A percentile compares a stretch with the other conserved stretches of the same genome.
phyloP scores from a whole-genome alignment of 2,329 filamentous ascomycete species.

The Ceratocystis alfenasii region DNA sequence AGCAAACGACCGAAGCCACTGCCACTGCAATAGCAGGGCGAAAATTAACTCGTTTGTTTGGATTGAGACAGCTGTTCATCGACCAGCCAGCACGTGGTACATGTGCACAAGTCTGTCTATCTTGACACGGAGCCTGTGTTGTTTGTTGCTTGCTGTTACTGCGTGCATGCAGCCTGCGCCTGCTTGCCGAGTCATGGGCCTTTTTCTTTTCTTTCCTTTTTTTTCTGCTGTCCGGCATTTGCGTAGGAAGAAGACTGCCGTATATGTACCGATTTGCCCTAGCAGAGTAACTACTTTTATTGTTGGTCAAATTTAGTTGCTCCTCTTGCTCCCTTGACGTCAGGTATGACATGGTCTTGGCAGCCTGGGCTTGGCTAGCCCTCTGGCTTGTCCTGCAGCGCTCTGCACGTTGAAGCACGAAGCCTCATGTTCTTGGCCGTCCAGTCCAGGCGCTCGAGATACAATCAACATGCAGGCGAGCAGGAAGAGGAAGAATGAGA shows the following conservation, averaged over 20 bases:
- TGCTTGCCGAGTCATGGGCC: no score
- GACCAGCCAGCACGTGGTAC: background rate
- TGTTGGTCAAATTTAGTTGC: background rate
- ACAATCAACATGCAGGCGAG: no score
- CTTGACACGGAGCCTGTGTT: background rate
- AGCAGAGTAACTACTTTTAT: background rate
- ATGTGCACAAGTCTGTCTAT: background rate
- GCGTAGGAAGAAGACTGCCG: background rate
- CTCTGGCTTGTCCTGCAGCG: no score
- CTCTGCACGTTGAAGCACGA: no score
- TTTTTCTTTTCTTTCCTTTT: no score
- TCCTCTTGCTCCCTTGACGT: background rate
- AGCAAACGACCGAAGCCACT: background rate
- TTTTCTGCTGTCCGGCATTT: background rate
- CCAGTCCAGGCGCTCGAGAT: no score
- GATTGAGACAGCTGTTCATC: background rate
- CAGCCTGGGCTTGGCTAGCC: background rate
- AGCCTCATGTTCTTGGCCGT: no score
- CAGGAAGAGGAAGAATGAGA: background rate
- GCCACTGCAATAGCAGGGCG: background rate
- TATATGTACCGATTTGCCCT: background rate
- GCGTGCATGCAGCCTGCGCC: no score
- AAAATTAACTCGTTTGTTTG: background rate
- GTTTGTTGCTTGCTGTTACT: background rate
- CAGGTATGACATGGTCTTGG: slow-evolving; percentile 6